Percentiles rank a stretch among this genome's conserved stretches.
These are phyloP conservation scores for Aureobasidium melanogenum DNA, from an alignment of 2,329 filamentous ascomycete species.

Conservation along the genomic window DNA sequence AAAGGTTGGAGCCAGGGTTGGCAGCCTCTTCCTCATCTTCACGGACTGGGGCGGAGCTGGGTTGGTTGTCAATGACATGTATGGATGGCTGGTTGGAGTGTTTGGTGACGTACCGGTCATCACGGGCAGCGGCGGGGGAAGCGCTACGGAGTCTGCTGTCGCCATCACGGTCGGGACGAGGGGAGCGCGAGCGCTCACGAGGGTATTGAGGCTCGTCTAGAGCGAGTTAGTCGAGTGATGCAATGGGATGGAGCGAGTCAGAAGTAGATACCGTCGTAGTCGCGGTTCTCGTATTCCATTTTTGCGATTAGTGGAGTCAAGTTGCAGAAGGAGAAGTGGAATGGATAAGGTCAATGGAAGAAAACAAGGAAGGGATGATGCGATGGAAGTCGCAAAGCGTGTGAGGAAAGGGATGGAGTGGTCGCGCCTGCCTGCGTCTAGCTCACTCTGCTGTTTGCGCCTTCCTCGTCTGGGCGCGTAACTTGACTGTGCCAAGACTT, in stretches of 20 bases:
- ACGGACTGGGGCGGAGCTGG: slow-evolving; percentile 40
- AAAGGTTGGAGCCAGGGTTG: slow-evolving; percentile 96
- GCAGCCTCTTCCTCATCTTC: slow-evolving; percentile 60
- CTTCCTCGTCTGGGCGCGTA: slow-evolving; percentile 8
- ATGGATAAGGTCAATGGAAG: neutral
- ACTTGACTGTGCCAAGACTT: neutral
- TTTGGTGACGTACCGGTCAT: slow-evolving; percentile 17
- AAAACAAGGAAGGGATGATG: slow-evolving; percentile 10
- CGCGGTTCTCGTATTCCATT: slow-evolving; percentile 59
- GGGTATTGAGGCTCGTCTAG: slow-evolving; percentile 53
- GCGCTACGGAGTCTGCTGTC: slow-evolving; percentile 55
- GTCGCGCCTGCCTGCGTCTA: slow-evolving; percentile 1
- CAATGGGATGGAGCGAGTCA: slow-evolving; percentile 4
- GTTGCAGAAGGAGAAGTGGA: neutral
- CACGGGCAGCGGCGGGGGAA: slow-evolving; percentile 50
- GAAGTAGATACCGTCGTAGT: slow-evolving; percentile 53
- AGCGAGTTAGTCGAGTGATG: slow-evolving; percentile 2
- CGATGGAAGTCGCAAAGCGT: neutral
- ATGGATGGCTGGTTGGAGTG: neutral
- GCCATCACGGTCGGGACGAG: slow-evolving; percentile 45
- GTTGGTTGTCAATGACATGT: slow-evolving; percentile 13
- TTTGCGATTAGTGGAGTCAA: slow-evolving; percentile 29
- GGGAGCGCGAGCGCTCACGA: slow-evolving; percentile 59
- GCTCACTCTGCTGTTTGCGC: slow-evolving; percentile 4
- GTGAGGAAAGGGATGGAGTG: slow-evolving; percentile 6